Percentiles rank a stretch among this genome's conserved stretches.
phyloP scores from a whole-genome alignment of 1,284 basidiomycete species.

The Meira nashicola region DNA sequence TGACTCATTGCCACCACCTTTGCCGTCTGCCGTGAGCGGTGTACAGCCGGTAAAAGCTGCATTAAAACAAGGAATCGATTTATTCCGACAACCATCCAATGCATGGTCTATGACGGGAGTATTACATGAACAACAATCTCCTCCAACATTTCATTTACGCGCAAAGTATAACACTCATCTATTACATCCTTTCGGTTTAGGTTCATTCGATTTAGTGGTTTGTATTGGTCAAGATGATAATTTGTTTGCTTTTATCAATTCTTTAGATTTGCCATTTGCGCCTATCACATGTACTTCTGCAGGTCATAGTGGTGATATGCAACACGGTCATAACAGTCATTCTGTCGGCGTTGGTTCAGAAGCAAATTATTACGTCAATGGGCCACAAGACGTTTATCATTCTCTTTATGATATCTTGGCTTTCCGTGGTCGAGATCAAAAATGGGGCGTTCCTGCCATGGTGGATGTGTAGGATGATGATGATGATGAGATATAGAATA shows the following conservation, averaged over 20 bases:
- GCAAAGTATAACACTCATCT: neutral
- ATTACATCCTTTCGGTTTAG: slow-evolving; percentile 20
- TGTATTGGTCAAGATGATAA: slow-evolving; percentile 47
- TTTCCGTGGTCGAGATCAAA: slow-evolving; percentile 6
- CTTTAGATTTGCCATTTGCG: slow-evolving; percentile 46
- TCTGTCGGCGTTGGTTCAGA: neutral
- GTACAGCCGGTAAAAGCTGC: neutral
- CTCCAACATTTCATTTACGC: neutral
- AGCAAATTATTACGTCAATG: slow-evolving; percentile 9
- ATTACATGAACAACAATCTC: neutral
- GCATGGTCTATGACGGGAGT: neutral
- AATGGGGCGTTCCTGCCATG: slow-evolving; percentile 2
- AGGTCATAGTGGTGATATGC: neutral
- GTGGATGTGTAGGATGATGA: slow-evolving; percentile 1
- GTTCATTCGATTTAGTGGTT: slow-evolving; percentile 48
- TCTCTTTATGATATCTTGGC: neutral
- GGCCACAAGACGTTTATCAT: neutral
- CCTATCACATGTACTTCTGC: slow-evolving; percentile 29
- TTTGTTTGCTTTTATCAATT: slow-evolving; percentile 44
- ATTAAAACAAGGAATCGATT: neutral
- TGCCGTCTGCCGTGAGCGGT: neutral
- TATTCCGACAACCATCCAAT: neutral
- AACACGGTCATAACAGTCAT: neutral
- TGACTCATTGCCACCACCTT: neutral
- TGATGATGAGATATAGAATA: no score